Evolutionary conservation across 1,284 basidiomycete species (phyloP).

Genomic region (Apiotrichum akiyoshidainum): DNA sequence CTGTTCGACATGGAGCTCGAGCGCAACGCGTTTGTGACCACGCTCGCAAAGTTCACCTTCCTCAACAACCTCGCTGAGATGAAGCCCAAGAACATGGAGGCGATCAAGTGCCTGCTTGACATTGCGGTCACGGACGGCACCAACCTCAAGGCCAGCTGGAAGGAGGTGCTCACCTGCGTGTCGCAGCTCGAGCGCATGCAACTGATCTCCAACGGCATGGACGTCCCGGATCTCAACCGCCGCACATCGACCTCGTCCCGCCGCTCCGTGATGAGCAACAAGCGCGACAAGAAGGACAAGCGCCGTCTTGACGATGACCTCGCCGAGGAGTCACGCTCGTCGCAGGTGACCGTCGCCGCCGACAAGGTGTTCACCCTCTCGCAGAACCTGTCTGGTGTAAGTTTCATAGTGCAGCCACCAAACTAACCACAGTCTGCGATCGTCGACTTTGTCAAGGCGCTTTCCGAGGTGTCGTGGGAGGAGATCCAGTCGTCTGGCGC

Average conservation of each 20-base stretch:
- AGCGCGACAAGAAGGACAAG: slow-evolving; percentile 1
- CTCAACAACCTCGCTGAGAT: slow-evolving; percentile 94
- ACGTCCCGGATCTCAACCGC: slow-evolving; percentile 70
- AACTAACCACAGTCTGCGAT: slow-evolving; percentile 72
- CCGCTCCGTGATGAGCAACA: slow-evolving; percentile 10
- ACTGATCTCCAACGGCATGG: slow-evolving; percentile 80
- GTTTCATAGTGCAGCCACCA: slow-evolving; percentile 38
- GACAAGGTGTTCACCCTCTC: slow-evolving; percentile 99
- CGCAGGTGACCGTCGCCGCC: slow-evolving; percentile 95
- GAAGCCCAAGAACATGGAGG: slow-evolving; percentile 98
- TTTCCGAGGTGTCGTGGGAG: slow-evolving; percentile 98
- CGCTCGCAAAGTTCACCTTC: slow-evolving; percentile 94
- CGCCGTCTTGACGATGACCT: slow-evolving; percentile 71
- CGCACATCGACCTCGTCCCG: slow-evolving; percentile 15
- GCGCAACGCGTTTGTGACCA: slow-evolving; percentile 95
- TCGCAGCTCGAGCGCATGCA: slow-evolving; percentile 98
- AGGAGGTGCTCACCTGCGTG: slow-evolving; percentile 89
- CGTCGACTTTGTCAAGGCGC: slow-evolving; percentile 93
- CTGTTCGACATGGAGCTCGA: slow-evolving; percentile 94
- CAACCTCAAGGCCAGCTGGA: slow-evolving; percentile 90
- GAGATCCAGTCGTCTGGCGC: slow-evolving; percentile 96
- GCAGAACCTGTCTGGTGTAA: slow-evolving; percentile 86
- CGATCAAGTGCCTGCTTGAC: slow-evolving; percentile 88
- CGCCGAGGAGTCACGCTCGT: slow-evolving; percentile 93
- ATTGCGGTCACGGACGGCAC: slow-evolving; percentile 92